Conservation (phyloP, 2,329 filamentous ascomycete species). For the Penicillium sp. region DNA sequence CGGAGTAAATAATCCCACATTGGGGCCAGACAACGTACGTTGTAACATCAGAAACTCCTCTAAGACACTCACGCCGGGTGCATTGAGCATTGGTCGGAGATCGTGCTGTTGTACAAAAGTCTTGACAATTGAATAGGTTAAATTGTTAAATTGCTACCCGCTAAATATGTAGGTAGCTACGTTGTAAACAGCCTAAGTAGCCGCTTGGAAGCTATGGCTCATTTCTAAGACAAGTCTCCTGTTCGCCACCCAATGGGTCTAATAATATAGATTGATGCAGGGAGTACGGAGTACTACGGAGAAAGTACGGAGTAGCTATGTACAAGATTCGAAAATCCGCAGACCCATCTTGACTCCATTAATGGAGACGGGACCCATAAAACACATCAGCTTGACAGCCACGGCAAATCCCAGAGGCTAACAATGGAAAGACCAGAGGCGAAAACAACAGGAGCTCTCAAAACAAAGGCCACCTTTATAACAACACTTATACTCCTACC, state of each 20-base stretch:
- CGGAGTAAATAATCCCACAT: too few species aligned
- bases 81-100: too few species aligned
- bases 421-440: neutral
- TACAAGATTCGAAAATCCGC: neutral
- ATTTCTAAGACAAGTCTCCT: neutral
- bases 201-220: too few species aligned
- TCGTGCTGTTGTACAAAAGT: too few species aligned
- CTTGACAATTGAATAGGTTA: neutral
- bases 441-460: neutral
- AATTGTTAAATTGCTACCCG: neutral
- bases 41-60: too few species aligned
- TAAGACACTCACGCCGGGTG: too few species aligned
- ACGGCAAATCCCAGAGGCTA: neutral
- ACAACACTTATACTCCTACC: too few species aligned
- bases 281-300: too few species aligned
- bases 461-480: neutral
- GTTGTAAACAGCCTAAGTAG: too few species aligned
- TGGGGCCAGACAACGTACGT: too few species aligned
- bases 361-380: neutral
- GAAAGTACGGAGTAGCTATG: too few species aligned
- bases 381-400: neutral
- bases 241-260: neutral
- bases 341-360: neutral
- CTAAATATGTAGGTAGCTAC: too few species aligned
- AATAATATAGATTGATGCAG: neutral